These are phyloP conservation scores for Amaranthus palmeri DNA, from an alignment of 148 eudicot genomes.

Conservation along the genomic window DNA sequence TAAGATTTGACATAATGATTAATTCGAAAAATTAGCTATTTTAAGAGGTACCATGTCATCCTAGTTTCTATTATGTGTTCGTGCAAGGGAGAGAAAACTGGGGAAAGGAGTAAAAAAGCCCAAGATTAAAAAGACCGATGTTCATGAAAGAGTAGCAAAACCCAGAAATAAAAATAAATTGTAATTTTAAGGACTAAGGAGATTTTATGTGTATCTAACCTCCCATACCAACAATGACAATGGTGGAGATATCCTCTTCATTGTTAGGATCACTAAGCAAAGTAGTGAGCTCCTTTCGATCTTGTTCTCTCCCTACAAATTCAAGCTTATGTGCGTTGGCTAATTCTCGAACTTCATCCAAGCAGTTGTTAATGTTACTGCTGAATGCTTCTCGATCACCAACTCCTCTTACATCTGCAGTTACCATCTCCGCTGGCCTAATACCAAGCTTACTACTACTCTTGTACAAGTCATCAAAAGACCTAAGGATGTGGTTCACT, in stretches of 20 bases:
- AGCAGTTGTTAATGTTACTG: not conserved
- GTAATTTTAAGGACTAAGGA: not conserved
- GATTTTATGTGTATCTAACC: not conserved
- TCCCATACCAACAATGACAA: conserved; percentile 20
- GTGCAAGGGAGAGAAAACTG: not conserved
- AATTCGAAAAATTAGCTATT: too few relatives aligned
- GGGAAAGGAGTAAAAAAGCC: too few relatives aligned
- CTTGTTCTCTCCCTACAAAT: conserved; percentile 16
- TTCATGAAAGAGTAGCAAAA: not conserved
- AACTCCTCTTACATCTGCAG: not conserved
- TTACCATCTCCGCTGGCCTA: conserved; percentile 15
- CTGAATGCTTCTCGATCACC: not conserved
- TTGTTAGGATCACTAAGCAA: conserved; percentile 7
- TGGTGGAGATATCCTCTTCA: conserved; percentile 1
- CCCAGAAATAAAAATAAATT: not conserved
- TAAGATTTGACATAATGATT: too few relatives aligned
- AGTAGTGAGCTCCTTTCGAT: conserved; percentile 6
- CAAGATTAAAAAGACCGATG: not conserved
- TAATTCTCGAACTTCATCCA: conserved; percentile 23
- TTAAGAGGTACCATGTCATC: too few relatives aligned
- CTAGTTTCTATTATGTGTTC: not conserved
- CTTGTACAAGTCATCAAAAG: conserved; percentile 14
- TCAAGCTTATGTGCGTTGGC: conserved; percentile 20
- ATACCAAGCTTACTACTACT: conserved; percentile 21
- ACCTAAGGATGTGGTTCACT: conserved; percentile 10